These are phyloP conservation scores for Hymenoscyphus repandus DNA, from an alignment of 2,329 filamentous ascomycete species.

Conservation along the genomic window DNA sequence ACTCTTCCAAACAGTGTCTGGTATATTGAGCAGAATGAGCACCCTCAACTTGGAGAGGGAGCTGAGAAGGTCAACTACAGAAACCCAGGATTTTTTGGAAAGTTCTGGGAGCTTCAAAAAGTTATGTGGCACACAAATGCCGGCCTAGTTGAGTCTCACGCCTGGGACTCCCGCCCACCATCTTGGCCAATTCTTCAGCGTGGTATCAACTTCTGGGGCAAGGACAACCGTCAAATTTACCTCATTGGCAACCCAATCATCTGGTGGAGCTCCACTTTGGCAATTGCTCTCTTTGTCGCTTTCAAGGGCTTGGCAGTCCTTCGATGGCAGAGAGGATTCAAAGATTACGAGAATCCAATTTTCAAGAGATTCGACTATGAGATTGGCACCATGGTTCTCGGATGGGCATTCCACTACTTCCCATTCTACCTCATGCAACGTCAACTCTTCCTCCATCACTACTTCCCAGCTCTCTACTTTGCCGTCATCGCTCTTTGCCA, in stretches of 20 bases:
- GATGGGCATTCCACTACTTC: constrained; percentile 98
- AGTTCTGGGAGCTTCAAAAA: constrained; percentile 94
- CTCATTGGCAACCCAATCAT: constrained; percentile 91
- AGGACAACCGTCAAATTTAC: constrained; percentile 90
- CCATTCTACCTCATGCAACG: constrained; percentile 98
- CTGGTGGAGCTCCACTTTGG: constrained; percentile 84
- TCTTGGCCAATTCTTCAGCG: constrained; percentile 90
- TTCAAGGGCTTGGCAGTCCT: constrained; percentile 88
- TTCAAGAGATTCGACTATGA: constrained; percentile 99
- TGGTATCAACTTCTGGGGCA: constrained; percentile 99
- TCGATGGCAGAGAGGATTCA: constrained; percentile 89
- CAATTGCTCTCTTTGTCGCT: constrained; percentile 68
- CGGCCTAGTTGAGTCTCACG: constrained; percentile 90
- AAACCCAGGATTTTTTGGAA: constrained; percentile 91
- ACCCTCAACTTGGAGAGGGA: constrained; percentile 66
- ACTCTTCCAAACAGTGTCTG: constrained; percentile 94
- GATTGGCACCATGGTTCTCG: constrained; percentile 81
- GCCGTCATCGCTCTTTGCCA: constrained; percentile 86
- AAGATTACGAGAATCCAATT: constrained; percentile 73
- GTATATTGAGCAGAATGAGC: constrained; percentile 90
- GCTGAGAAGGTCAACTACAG: constrained; percentile 95
- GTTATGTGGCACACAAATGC: constrained; percentile 99
- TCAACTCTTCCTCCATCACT: constrained; percentile 97
- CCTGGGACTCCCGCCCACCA: constrained; percentile 92
- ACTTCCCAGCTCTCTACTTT: constrained; percentile 96